A percentile compares a stretch with the other conserved stretches of the same genome.
Evolutionary conservation across 768 basidiomycete species (phyloP).

Genomic region (Podaxis sp.): DNA sequence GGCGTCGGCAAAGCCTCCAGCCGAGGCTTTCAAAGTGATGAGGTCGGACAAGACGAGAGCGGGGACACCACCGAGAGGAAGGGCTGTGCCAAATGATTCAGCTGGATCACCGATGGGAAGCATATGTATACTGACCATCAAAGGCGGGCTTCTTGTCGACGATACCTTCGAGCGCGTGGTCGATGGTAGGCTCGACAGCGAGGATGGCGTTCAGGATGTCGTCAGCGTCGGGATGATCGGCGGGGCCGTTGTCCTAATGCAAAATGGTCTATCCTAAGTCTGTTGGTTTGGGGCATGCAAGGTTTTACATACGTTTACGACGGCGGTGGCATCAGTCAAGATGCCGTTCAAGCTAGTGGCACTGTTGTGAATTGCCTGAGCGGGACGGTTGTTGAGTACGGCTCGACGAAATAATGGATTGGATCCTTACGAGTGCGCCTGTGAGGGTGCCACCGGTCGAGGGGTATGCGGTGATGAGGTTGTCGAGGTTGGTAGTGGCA

Average conservation of each 20-base stretch:
- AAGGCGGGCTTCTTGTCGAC: slow-evolving; percentile 28
- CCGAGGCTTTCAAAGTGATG: slow-evolving; percentile 18
- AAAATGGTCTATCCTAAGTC: neutral
- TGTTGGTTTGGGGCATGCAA: neutral
- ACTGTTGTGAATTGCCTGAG: neutral
- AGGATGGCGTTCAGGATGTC: slow-evolving; percentile 24
- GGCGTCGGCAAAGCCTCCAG: neutral
- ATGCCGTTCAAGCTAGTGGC: neutral
- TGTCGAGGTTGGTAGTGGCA: slow-evolving; percentile 27
- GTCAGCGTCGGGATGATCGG: slow-evolving; percentile 26
- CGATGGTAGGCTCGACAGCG: slow-evolving; percentile 28
- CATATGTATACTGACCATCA: neutral
- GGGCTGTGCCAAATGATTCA: slow-evolving; percentile 10
- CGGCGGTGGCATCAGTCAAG: slow-evolving; percentile 20
- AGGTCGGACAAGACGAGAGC: slow-evolving; percentile 32
- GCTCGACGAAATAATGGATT: neutral
- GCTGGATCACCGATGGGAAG: neutral
- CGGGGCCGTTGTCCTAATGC: slow-evolving; percentile 23
- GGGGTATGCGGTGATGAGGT: slow-evolving; percentile 28
- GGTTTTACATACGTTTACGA: slow-evolving; percentile 24
- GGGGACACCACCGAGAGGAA: slow-evolving; percentile 30
- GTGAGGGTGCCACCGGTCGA: slow-evolving; percentile 24
- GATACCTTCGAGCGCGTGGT: slow-evolving; percentile 23
- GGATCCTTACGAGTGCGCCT: slow-evolving; percentile 23
- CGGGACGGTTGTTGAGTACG: neutral